Base-by-base conservation (phyloP, 345 rosid species). In the Eucalyptus tenuipes region DNA sequence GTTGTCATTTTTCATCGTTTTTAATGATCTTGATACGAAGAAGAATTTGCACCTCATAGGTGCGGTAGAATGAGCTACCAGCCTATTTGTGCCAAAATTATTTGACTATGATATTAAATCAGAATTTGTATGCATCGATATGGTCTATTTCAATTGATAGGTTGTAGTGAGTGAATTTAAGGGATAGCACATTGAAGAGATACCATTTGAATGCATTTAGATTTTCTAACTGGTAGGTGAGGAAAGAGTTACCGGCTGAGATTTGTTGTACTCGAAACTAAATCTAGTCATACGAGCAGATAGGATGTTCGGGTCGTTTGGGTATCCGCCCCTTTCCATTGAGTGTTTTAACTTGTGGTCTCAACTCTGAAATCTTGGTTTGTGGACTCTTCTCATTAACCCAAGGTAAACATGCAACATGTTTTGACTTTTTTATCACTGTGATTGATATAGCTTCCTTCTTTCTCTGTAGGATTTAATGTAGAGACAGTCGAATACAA, bases 401-500 rank as follows among this genome's bases (percentile, higher is more conserved):
- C 44, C 81, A 68, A 5, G 81, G 44, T 68, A 17, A 33, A 18
- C 82, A 37, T 37, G 15, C 7, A 75, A 18, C 82, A 33, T 71
- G 47, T 37, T 75, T 75, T 75, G 81, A 71, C 81, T 10, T 75
- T 37, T 68, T 17, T 37, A 5, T 48, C 31, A 24, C 2, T 20
- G 80, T 48, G 22, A 44, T 44, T 61, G 29, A 64, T 75, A 29
- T 68, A 29, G 55, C 85, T 87, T 45, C 52, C 42, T 68, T 86
- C 25, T 61, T 85, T 52, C 44, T 86, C 89, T 91, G 85, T 91
- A 96, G 99, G 98, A 86, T 97, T 97, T 90, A 97, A 97, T 86
- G 99, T 96, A 87, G 99, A 96, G 92, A 96, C 99, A 33, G 98
- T 96, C 86, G 98, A 97, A 86, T 97, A 97, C 93, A 97, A 97